Base-by-base conservation (phyloP, 768 basidiomycete species). In the Infundibulicybe gibba region DNA sequence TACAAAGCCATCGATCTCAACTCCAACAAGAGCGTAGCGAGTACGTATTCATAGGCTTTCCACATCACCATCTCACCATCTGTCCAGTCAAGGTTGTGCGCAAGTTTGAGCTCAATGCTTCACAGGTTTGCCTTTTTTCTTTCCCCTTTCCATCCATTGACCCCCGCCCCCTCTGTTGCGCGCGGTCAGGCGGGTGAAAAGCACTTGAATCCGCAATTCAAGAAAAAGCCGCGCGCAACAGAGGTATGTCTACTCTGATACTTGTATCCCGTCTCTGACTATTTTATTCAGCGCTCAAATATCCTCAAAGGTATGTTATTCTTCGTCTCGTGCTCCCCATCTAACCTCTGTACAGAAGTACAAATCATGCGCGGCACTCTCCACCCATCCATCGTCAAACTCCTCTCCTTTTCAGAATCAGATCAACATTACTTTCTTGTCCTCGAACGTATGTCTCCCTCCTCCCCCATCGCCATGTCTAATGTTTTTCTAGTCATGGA, bases 291-390 rank as follows among this genome's bases (percentile, higher is more conserved):
- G 97, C 90, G 97, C 52, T 83, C 95, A 52, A 98, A 98, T 65
- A 97, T 98, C 52, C 80, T 98, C 57, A 99, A 99, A 80, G 90
- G 90, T 82, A 47, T 41, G 69, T 59, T 30, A 13, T 12, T 12
- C 38, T 40, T n/a, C 31, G 1, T 20, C 39, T 17, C 10, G 21
- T 25, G 40, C 20, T 41, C 30, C 32, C 31, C 32, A 32, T 25
- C 43, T 53, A 38, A 48, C 32, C 44, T 50, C 42, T 32, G 45
- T 49, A 5, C 62, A 92, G 97, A 99, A 84, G 97, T 99, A 11
- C 94, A 97, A 68, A 98, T 99, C 60, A 99, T 99, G 95, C 89
- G 94, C 32, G 90, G 91, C 13, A 89, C 82, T 44, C 84, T 87
- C 52, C 94, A 98, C 60, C 86, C 92, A n/a, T 79, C 86, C 20